Evolutionary conservation across 2,329 filamentous ascomycete species (phyloP).

Genomic region (Pseudocercospora crystallina): DNA sequence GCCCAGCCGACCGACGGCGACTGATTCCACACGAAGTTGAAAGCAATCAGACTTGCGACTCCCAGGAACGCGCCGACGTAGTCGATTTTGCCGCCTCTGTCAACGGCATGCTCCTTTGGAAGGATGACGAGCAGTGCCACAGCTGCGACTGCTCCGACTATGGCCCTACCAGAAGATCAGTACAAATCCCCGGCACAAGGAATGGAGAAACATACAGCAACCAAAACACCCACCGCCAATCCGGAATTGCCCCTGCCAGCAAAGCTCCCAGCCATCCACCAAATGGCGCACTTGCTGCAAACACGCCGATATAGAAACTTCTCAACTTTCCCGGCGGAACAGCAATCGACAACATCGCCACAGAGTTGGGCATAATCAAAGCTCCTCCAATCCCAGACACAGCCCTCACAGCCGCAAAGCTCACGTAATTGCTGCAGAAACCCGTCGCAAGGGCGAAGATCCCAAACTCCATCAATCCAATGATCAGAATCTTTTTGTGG

Average conservation of each 20-base stretch:
- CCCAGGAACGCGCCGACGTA: constrained; percentile 8
- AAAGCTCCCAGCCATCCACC: background rate
- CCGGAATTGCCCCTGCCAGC: background rate
- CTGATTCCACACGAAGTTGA: constrained; percentile 16
- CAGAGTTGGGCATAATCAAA: constrained; percentile 5
- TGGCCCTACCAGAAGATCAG: background rate
- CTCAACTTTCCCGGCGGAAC: constrained; percentile 3
- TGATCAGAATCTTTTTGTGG: constrained; percentile 13
- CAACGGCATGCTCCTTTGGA: background rate
- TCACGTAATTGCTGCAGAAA: background rate
- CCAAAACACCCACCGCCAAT: constrained; percentile 3
- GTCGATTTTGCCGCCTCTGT: constrained; percentile 1
- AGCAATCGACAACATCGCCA: constrained; percentile 4
- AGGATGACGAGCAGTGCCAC: background rate
- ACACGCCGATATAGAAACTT: background rate
- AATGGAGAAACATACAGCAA: background rate
- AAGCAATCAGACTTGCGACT: constrained; percentile 6
- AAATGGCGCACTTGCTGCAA: background rate
- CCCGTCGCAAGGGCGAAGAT: background rate
- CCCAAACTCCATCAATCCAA: background rate
- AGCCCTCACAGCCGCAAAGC: constrained; percentile 4
- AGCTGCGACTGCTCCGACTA: background rate
- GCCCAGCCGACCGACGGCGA: constrained; percentile 15
- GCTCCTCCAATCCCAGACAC: constrained; percentile 9
- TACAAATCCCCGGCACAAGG: too few species aligned